A percentile compares a stretch with the other conserved stretches of the same genome.
Conservation (phyloP, 176 grass and related monocot genomes). For the Melocanna baccifera region DNA sequence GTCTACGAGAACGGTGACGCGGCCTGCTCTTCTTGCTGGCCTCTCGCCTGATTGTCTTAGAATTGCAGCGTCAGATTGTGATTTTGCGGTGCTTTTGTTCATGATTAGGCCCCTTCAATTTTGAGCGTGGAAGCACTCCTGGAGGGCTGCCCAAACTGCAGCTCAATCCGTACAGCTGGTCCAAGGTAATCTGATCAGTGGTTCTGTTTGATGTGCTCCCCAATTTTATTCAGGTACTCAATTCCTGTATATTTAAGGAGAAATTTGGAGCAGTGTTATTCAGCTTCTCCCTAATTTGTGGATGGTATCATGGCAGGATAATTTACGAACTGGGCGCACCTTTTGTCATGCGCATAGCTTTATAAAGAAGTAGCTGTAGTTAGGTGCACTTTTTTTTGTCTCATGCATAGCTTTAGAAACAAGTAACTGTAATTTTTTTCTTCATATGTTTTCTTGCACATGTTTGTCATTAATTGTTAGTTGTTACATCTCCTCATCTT, state of each 20-base stretch:
- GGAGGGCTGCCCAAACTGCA: constrained; percentile 59
- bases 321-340: background rate
- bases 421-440: background rate
- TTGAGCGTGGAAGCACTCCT: constrained; percentile 33
- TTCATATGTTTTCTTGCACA: background rate
- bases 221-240: background rate
- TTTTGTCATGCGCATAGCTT: background rate
- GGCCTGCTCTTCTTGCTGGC: too few relatives aligned
- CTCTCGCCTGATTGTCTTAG: background rate
- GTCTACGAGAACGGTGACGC: constrained; percentile 66
- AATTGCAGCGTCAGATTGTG: background rate
- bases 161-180: constrained; percentile 89
- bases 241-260: background rate
- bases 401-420: background rate
- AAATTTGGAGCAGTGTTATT: background rate
- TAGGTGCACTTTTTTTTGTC: background rate
- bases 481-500: background rate
- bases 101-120: constrained; percentile 69
- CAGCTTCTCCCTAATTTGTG: background rate
- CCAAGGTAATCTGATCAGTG: constrained; percentile 45
- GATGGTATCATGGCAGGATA: background rate
- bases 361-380: background rate
- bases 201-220: background rate
- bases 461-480: background rate
- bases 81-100: background rate